A percentile compares a stretch with the other conserved stretches of the same genome.
These are phyloP conservation scores for Cutaneotrichosporon mucoides DNA, from an alignment of 1,284 basidiomycete species.

Conservation along the genomic window DNA sequence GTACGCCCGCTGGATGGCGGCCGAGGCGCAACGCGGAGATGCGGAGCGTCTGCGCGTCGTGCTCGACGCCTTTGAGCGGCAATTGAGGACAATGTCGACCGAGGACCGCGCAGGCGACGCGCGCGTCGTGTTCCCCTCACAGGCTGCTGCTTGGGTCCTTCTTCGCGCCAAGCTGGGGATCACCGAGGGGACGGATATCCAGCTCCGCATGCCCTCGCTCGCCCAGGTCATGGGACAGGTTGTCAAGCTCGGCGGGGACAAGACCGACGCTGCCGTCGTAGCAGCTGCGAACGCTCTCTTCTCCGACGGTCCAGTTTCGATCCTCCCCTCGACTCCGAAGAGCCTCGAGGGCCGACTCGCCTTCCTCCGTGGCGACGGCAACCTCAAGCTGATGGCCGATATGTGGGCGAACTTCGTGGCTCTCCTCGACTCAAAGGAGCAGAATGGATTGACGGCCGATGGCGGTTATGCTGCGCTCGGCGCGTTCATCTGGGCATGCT, in stretches of 20 bases:
- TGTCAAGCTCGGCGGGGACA: background rate
- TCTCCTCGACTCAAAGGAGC: background rate
- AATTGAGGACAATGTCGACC: slow-evolving; percentile 3
- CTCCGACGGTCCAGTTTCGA: background rate
- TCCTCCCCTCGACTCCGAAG: slow-evolving; percentile 3
- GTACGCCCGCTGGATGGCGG: slow-evolving; percentile 13
- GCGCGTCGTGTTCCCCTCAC: slow-evolving; percentile 3
- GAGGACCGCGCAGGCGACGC: background rate
- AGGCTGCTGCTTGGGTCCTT: slow-evolving; percentile 13
- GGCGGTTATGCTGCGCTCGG: background rate
- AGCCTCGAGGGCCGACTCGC: slow-evolving; percentile 3
- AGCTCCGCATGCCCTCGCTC: background rate
- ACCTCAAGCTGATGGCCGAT: background rate
- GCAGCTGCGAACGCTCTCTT: background rate
- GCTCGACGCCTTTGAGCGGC: slow-evolving; percentile 7
- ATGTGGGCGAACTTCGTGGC: slow-evolving; percentile 1
- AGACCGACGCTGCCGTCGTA: background rate
- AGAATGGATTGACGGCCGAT: background rate
- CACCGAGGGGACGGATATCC: background rate
- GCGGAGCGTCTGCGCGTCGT: background rate
- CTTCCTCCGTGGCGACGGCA: slow-evolving; percentile 5
- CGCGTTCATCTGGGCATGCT: background rate
- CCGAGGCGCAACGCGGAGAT: slow-evolving; percentile 1
- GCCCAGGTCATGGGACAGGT: background rate
- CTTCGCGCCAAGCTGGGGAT: slow-evolving; percentile 6